Evolutionary conservation across 768 basidiomycete genomes (phyloP).

Genomic region (Crassisporium funariophilum): DNA sequence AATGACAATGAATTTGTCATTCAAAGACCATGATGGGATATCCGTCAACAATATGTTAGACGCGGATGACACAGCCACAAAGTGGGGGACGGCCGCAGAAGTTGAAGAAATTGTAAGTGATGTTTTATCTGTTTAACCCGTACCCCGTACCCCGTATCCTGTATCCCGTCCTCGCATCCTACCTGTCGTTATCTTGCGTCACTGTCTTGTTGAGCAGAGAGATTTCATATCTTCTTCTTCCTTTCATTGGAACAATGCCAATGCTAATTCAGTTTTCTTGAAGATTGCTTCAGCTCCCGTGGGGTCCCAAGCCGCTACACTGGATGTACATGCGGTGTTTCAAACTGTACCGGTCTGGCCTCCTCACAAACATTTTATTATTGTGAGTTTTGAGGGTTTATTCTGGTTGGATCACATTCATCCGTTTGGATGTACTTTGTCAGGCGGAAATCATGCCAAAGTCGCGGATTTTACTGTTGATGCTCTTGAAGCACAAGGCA

Average conservation of each 20-base stretch:
- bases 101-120: conserved; percentile 17
- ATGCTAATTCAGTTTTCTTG: not conserved
- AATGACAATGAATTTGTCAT: conserved; percentile 21
- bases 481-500: conserved; percentile 8
- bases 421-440: conserved; percentile 26
- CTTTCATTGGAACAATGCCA: not conserved
- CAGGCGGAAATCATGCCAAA: conserved; percentile 27
- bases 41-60: conserved; percentile 26
- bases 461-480: conserved; percentile 29
- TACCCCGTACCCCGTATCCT: no score
- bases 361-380: conserved; percentile 21
- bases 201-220: not conserved
- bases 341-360: conserved; percentile 32
- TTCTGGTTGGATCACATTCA: conserved; percentile 26
- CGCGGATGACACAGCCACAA: conserved; percentile 23
- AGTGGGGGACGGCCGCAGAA: conserved; percentile 19
- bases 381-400: conserved; percentile 18
- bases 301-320: conserved; percentile 35
- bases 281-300: conserved; percentile 28
- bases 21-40: conserved; percentile 6
- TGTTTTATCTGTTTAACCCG: not conserved
- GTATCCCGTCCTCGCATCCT: not conserved
- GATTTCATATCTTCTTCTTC: not conserved
- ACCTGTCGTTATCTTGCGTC: not conserved
- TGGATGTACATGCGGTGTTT: conserved; percentile 39